Evolutionary conservation across 2,329 filamentous ascomycete genomes (phyloP).

Genomic region (Hymenotorrendiella dingleyae): DNA sequence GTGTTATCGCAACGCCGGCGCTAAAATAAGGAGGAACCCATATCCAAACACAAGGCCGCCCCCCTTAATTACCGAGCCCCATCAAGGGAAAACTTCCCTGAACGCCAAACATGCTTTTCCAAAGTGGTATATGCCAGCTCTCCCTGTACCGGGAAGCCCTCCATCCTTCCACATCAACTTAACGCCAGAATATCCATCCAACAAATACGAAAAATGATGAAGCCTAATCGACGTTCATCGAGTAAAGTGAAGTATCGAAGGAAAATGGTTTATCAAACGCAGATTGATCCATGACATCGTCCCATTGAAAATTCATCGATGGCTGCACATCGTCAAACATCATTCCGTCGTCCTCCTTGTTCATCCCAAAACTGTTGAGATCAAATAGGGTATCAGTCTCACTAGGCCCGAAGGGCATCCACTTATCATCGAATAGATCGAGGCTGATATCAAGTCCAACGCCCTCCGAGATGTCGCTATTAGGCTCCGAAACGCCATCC

Average conservation of each 20-base stretch:
- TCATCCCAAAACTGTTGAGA: conserved; percentile 34
- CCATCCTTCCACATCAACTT: conserved; percentile 9
- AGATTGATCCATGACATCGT: conserved; percentile 38
- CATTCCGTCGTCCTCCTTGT: conserved; percentile 21
- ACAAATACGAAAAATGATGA: conserved; percentile 11
- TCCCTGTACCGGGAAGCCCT: conserved; percentile 4
- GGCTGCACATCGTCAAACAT: conserved; percentile 25
- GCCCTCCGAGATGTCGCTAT: conserved; percentile 55
- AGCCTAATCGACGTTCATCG: conserved; percentile 32
- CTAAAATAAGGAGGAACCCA: conserved; percentile 1
- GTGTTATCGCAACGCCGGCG: conserved; percentile 7
- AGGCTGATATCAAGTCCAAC: conserved; percentile 48
- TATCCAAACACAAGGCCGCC: neutral
- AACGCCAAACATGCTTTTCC: conserved; percentile 18
- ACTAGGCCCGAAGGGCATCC: conserved; percentile 38
- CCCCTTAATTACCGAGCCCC: neutral
- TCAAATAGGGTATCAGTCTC: conserved; percentile 41
- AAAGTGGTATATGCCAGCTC: conserved; percentile 10
- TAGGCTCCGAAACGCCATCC: conserved; percentile 54
- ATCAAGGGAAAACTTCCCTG: neutral
- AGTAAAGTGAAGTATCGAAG: conserved; percentile 43
- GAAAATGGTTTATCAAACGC: conserved; percentile 49
- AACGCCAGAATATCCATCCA: conserved; percentile 14
- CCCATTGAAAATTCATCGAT: conserved; percentile 36
- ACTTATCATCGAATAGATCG: conserved; percentile 33